A percentile compares a stretch with the other conserved stretches of the same genome.
Conservation (phyloP, 345 rosid species). For the Populus simonii region DNA sequence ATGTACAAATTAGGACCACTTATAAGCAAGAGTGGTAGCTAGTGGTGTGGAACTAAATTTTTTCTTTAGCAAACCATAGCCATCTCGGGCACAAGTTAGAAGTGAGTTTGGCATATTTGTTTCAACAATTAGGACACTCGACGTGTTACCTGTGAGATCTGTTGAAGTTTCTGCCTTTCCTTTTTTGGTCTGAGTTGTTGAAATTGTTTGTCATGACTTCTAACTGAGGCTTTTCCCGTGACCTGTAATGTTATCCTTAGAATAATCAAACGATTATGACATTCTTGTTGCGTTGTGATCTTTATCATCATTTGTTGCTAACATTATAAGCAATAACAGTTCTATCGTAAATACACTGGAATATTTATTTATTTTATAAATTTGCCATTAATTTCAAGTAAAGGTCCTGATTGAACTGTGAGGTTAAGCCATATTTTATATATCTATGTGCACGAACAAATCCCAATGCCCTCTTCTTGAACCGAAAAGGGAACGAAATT, state of each 20-base stretch:
- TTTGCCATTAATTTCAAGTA: too few species aligned
- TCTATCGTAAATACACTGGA: not conserved
- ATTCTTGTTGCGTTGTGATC: not conserved
- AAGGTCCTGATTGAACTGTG: too few species aligned
- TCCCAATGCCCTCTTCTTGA: too few species aligned
- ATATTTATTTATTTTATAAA: too few species aligned
- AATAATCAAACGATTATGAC: not conserved
- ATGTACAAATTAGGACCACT: not conserved
- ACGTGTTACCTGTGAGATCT: not conserved
- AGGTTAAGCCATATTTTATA: too few species aligned
- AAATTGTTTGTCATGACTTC: not conserved
- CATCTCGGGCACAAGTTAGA: not conserved
- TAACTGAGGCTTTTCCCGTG: not conserved
- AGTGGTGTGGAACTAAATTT: not conserved
- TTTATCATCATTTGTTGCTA: not conserved
- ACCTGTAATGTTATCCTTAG: not conserved
- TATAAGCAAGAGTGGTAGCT: not conserved
- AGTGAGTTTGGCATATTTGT: not conserved
- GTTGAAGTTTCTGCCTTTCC: not conserved
- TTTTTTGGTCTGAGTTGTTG: not conserved
- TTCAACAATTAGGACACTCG: not conserved
- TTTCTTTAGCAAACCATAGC: not conserved
- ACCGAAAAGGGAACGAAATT: too few species aligned
- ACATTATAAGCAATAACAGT: not conserved
- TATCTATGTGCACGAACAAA: too few species aligned